phyloP scores from a whole-genome alignment of 192 early-diverging fungal genomes.

The Rhizophagus prolifer region DNA sequence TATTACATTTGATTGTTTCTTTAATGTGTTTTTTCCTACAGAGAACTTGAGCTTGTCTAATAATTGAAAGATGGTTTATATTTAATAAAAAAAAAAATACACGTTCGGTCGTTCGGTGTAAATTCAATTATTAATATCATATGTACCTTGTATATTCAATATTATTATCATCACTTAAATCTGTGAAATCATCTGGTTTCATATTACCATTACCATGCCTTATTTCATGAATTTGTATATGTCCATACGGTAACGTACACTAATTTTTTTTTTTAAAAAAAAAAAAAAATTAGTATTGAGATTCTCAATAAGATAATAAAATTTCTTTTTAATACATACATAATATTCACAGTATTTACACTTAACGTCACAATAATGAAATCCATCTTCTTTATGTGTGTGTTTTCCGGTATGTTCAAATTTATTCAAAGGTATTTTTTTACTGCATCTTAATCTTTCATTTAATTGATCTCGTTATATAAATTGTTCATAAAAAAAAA shows the following conservation, averaged over 20 bases:
- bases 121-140: neutral
- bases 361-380: constrained; percentile 16
- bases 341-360: constrained; percentile 19
- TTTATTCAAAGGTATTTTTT: constrained; percentile 18
- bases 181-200: constrained; percentile 5
- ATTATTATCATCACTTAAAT: neutral
- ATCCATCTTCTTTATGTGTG: constrained; percentile 3
- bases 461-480: neutral
- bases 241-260: constrained; percentile 15
- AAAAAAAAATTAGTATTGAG: no score
- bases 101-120: no score
- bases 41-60: constrained; percentile 12
- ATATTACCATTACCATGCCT: constrained; percentile 28
- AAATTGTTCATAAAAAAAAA: no score
- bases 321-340: constrained; percentile 2
- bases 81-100: no score
- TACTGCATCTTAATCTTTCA: constrained; percentile 6
- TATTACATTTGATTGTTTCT: no score
- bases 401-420: constrained; percentile 15
- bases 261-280: neutral
- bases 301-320: neutral
- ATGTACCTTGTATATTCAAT: constrained; percentile 12
- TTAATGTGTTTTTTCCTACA: neutral
- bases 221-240: neutral
- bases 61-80: neutral